These are phyloP conservation scores for Aspergillus sp. DNA, from an alignment of 2,329 filamentous ascomycete genomes.

Conservation along the genomic window DNA sequence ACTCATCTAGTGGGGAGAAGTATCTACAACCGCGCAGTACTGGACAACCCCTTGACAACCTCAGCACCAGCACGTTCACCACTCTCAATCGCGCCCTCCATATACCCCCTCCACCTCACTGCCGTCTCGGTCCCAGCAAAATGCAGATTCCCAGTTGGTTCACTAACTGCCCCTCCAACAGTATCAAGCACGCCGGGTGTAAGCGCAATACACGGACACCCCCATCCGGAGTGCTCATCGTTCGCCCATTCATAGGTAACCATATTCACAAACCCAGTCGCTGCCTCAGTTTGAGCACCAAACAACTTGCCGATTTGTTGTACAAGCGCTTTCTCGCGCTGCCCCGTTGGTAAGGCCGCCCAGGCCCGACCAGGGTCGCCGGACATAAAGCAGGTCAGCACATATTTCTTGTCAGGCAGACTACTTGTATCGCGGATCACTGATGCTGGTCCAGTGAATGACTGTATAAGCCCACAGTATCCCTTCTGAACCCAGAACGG, in stretches of 20 bases:
- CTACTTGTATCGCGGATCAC: conserved; percentile 49
- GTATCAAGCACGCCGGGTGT: conserved; percentile 40
- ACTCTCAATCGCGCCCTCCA: conserved; percentile 57
- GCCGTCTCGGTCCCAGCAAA: conserved; percentile 58
- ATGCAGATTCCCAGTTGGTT: conserved; percentile 44
- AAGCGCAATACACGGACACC: conserved; percentile 42
- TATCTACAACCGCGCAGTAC: background rate
- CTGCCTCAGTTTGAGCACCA: background rate
- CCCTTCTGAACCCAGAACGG: conserved; percentile 50
- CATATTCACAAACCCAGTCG: conserved; percentile 32
- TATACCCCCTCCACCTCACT: conserved; percentile 57
- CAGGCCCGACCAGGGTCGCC: conserved; percentile 38
- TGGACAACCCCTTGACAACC: conserved; percentile 31
- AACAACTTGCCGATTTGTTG: conserved; percentile 18
- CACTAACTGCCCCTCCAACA: conserved; percentile 32
- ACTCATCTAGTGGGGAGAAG: background rate
- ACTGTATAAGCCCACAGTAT: conserved; percentile 49
- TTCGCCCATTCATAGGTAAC: conserved; percentile 39
- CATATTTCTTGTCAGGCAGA: conserved; percentile 21
- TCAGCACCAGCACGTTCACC: conserved; percentile 52
- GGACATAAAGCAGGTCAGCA: conserved; percentile 44
- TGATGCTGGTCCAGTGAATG: conserved; percentile 47
- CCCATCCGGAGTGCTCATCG: conserved; percentile 40
- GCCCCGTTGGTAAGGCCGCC: conserved; percentile 15
- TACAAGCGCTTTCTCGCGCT: conserved; percentile 10